Conservation (phyloP, 2,329 filamentous ascomycete species). For the Neonectria punicea region DNA sequence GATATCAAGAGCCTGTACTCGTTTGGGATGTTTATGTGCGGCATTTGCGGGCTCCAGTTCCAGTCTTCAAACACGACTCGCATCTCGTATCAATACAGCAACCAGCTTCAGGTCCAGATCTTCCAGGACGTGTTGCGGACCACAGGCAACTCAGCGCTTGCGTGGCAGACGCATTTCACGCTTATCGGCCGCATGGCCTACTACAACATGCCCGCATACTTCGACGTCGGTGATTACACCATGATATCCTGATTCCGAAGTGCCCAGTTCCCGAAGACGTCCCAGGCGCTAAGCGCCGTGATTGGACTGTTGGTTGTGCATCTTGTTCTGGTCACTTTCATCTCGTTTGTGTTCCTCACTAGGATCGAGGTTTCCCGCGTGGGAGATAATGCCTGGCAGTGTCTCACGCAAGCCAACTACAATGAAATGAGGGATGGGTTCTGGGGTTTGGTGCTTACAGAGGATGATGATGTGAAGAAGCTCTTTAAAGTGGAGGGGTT, state of each 20-base stretch:
- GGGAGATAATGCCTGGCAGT: conserved; percentile 19
- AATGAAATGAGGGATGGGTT: not conserved
- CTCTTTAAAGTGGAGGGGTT: not conserved
- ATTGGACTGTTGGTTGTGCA: not conserved
- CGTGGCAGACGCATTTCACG: conserved; percentile 11
- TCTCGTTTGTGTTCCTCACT: conserved; percentile 1
- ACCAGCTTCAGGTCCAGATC: conserved; percentile 1
- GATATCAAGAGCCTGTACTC: not conserved
- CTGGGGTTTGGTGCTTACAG: not conserved
- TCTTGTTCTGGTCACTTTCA: not conserved
- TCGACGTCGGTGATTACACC: conserved; percentile 9
- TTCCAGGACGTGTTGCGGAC: conserved; percentile 11
- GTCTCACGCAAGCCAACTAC: conserved; percentile 8
- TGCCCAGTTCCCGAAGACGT: conserved; percentile 11
- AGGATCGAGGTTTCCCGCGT: conserved; percentile 2
- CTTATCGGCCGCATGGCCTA: conserved; percentile 7
- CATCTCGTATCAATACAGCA: conserved; percentile 3
- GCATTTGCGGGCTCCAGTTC: conserved; percentile 1
- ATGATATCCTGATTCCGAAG: conserved; percentile 12
- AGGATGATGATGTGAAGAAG: not conserved
- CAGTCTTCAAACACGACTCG: not conserved
- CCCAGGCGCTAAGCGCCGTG: not conserved
- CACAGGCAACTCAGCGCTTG: conserved; percentile 5
- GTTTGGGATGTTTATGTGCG: conserved; percentile 9
- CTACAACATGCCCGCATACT: conserved; percentile 10